Base-by-base conservation (phyloP, 2,329 filamentous ascomycete species). In the Lachnellula willkommii region DNA sequence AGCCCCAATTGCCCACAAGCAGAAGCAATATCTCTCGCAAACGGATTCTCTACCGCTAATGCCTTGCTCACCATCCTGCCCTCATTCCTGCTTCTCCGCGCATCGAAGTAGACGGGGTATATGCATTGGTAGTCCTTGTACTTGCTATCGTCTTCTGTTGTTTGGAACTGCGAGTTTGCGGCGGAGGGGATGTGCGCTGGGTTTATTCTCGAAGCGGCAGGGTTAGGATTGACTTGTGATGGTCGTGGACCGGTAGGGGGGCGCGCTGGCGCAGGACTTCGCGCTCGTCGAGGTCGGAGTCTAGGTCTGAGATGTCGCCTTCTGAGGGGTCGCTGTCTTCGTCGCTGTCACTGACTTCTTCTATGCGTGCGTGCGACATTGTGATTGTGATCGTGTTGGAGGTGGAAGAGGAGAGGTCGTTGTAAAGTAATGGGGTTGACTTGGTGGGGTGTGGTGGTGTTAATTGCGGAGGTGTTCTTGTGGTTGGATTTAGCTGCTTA, bases 61-160 rank as follows among this genome's bases (percentile, higher is more conserved):
- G 82, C 76, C 52, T 79, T 74, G 50, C 83, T 76, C 8, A 97
- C 92, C 65, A 92, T 87, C 15, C 94, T 84, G 39, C 94, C 94
- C 67, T 95, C 81, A 56, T 86, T 84, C 55, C 92, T 85, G 43
- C 83, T 82, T 50, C 89, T 84, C 24, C 78, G 77, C 62, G 80
- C 81, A 78, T 96, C 93, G 69, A 99, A 99, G 80, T 99, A 99
- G 57, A 97, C 77, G 0, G 94, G 93, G 76, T 99, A 99, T 26
- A 99, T 79, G 73, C 90, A 93, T 72, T 94, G 88, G 77, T 85
- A 96, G 73, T 84, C 77, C 69, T 87, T 89, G 72, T 90, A 87
- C 65, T 78, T 74, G 62, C 75, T 70, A 51, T 80, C 74, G 70
- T 83, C 77, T 62, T 76, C 72, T 55, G 70, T 64, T 51, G 65